These are phyloP conservation scores for Russula vinacea DNA, from an alignment of 768 basidiomycete species.

Conservation along the genomic window DNA sequence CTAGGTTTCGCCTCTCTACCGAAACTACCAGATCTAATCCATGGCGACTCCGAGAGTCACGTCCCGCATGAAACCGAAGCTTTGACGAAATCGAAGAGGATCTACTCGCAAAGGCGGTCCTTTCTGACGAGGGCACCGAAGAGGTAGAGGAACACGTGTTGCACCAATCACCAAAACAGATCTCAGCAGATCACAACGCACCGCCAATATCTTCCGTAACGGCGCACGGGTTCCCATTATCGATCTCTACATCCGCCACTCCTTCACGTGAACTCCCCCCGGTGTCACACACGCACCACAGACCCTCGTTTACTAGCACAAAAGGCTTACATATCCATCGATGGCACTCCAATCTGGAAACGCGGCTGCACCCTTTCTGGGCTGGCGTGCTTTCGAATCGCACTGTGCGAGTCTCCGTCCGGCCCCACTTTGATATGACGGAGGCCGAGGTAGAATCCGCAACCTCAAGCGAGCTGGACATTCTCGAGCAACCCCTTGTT, in stretches of 20 bases:
- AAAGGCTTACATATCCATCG: slow-evolving; percentile 42
- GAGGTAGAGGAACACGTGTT: slow-evolving; percentile 56
- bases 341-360: slow-evolving; percentile 72
- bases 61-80: slow-evolving; percentile 32
- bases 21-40: slow-evolving; percentile 34
- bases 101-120: slow-evolving; percentile 43
- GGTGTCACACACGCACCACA: not conserved
- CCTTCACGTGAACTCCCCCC: slow-evolving; percentile 16
- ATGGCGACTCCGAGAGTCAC: slow-evolving; percentile 28
- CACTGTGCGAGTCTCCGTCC: slow-evolving; percentile 60
- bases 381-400: slow-evolving; percentile 64
- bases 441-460: slow-evolving; percentile 34
- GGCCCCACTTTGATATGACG: slow-evolving; percentile 39
- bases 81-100: slow-evolving; percentile 44
- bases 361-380: slow-evolving; percentile 79
- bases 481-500: slow-evolving; percentile 43
- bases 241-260: slow-evolving; percentile 9
- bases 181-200: slow-evolving; percentile 12
- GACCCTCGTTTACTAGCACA: not conserved
- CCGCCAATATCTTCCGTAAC: slow-evolving; percentile 26
- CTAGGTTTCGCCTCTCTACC: slow-evolving; percentile 28
- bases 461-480: slow-evolving; percentile 16
- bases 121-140: slow-evolving; percentile 59
- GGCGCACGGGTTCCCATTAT: slow-evolving; percentile 6
- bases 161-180: slow-evolving; percentile 16